Conservation (phyloP, 2,329 filamentous ascomycete species). For the Sarocladium brachiariae region DNA sequence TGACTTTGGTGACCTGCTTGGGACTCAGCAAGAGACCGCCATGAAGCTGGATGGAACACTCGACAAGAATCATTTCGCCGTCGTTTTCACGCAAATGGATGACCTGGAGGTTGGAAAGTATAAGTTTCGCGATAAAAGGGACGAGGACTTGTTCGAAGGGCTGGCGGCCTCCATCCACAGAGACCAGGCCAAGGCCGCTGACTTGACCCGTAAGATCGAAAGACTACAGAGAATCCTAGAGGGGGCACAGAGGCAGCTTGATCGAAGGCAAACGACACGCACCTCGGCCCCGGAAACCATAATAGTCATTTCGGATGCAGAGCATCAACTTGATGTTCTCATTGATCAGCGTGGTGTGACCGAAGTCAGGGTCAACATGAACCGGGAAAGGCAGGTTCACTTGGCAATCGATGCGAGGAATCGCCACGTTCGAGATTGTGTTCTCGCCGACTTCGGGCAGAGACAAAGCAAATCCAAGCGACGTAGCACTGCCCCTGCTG, state of each 20-base stretch:
- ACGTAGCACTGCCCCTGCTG: background rate
- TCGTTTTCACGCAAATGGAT: constrained; percentile 24
- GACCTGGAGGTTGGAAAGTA: constrained; percentile 14
- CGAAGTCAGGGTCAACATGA: too few relatives aligned
- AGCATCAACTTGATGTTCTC: too few relatives aligned
- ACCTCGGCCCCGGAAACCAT: too few relatives aligned
- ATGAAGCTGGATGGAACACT: constrained; percentile 23
- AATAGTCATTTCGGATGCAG: too few relatives aligned
- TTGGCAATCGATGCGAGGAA: too few relatives aligned
- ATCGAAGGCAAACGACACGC: too few relatives aligned
- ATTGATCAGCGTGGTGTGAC: too few relatives aligned
- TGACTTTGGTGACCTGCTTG: constrained; percentile 17
- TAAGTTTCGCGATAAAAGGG: background rate
- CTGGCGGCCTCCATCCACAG: background rate
- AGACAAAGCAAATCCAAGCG: too few relatives aligned
- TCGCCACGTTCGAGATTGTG: too few relatives aligned
- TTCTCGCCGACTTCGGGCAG: too few relatives aligned
- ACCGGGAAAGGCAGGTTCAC: too few relatives aligned
- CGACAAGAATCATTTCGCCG: constrained; percentile 16
- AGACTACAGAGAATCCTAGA: background rate
- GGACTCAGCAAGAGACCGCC: constrained; percentile 17
- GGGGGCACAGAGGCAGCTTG: background rate
- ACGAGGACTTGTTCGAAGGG: background rate
- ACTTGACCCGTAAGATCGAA: background rate
- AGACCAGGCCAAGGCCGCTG: background rate